Conservation (phyloP, 768 basidiomycete species). For the Rhodotorula graminis region DNA sequence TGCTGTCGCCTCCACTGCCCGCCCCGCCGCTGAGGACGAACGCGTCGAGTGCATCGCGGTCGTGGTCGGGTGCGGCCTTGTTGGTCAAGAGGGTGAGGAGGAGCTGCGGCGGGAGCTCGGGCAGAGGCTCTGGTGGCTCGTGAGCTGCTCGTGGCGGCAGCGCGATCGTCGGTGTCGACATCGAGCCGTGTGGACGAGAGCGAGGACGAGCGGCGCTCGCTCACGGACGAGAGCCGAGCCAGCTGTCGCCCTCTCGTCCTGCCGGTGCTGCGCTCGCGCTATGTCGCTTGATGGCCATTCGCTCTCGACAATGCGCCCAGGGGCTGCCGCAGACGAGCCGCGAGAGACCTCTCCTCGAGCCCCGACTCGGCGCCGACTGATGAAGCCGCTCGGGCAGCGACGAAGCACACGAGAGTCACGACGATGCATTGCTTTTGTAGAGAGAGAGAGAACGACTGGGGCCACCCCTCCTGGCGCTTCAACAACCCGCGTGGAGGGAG, state of each 20-base stretch:
- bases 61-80: neutral
- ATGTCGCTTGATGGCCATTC: too few species aligned
- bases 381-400: neutral
- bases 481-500: neutral
- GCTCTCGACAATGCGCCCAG: too few species aligned
- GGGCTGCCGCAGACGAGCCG: too few species aligned
- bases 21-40: conserved; percentile 27
- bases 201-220: neutral
- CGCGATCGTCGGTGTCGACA: conserved; percentile 20
- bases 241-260: too few species aligned
- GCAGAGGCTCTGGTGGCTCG: neutral
- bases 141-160: neutral
- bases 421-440: conserved; percentile 1
- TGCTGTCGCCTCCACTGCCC: neutral
- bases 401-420: neutral
- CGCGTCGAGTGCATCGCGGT: conserved; percentile 34
- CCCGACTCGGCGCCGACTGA: neutral
- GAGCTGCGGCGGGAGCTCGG: conserved; percentile 31
- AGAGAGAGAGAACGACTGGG: neutral
- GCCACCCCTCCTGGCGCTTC: neutral
- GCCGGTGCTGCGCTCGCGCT: too few species aligned
- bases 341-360: too few species aligned
- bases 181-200: neutral
- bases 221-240: too few species aligned
- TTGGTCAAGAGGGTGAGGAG: conserved; percentile 24